A percentile compares a stretch with the other conserved stretches of the same genome.
These are phyloP conservation scores for Salix caprea DNA, from an alignment of 345 rosid genomes.

Conservation along the genomic window DNA sequence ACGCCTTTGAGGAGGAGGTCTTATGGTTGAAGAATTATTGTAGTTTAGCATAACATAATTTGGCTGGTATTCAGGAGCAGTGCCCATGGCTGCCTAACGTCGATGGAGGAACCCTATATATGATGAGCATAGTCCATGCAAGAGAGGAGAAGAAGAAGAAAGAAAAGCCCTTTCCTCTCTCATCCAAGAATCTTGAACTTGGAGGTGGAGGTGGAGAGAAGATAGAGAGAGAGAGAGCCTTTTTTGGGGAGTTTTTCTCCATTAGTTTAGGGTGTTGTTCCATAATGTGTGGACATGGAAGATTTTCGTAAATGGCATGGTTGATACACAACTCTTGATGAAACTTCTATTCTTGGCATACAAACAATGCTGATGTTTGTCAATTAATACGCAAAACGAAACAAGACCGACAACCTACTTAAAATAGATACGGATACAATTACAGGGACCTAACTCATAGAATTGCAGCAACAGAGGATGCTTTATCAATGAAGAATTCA, in stretches of 20 bases:
- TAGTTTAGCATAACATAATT: constrained; percentile 37
- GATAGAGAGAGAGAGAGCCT: neutral
- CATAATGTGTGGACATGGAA: constrained; percentile 29
- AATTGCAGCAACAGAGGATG: neutral
- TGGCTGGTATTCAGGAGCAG: constrained; percentile 23
- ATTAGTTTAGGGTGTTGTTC: constrained; percentile 28
- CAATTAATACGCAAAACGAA: neutral
- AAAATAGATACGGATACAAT: neutral
- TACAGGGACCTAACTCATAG: neutral
- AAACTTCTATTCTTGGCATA: constrained; percentile 1
- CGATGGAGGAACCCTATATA: constrained; percentile 19
- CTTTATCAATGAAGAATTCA: neutral
- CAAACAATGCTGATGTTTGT: neutral
- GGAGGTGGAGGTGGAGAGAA: neutral
- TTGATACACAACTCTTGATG: neutral
- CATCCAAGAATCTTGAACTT: constrained; percentile 2
- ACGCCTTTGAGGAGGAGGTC: constrained; percentile 42
- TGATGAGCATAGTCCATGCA: constrained; percentile 29
- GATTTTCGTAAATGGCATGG: neutral
- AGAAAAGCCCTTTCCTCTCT: constrained; percentile 7
- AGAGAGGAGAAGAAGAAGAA: constrained; percentile 6
- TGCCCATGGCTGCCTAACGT: constrained; percentile 21
- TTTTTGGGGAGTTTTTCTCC: constrained; percentile 13
- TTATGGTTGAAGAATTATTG: constrained; percentile 9
- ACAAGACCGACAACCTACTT: too few relatives aligned